phyloP scores from a whole-genome alignment of 108 stramenopile genomes.

The Bacterosira constricta region DNA sequence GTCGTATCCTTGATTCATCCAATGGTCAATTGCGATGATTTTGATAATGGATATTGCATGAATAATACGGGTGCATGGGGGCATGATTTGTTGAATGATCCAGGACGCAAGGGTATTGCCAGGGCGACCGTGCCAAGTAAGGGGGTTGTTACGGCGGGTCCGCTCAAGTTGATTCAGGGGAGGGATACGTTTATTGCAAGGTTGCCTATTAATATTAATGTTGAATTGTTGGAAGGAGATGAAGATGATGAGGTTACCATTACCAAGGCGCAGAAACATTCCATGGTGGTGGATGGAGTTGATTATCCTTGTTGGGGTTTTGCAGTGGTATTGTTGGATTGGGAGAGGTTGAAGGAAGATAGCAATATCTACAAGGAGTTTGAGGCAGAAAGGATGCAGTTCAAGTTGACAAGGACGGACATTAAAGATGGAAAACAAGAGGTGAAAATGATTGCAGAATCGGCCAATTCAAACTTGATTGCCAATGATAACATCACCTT shows the following conservation, averaged over 20 bases:
- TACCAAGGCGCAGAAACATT: constrained; percentile 10
- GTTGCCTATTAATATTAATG: constrained; percentile 42
- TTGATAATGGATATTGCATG: constrained; percentile 37
- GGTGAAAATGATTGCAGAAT: constrained; percentile 33
- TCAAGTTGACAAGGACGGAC: constrained; percentile 63
- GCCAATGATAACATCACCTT: constrained; percentile 30
- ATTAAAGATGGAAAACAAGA: not conserved
- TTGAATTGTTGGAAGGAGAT: too few relatives aligned
- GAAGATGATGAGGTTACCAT: too few relatives aligned
- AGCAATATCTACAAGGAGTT: constrained; percentile 54
- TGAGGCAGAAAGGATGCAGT: constrained; percentile 35
- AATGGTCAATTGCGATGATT: constrained; percentile 39
- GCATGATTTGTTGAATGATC: constrained; percentile 45
- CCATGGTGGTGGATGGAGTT: constrained; percentile 44
- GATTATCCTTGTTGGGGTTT: constrained; percentile 61
- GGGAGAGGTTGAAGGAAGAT: constrained; percentile 34
- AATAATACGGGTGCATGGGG: constrained; percentile 39
- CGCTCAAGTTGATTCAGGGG: constrained; percentile 47
- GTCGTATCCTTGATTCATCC: constrained; percentile 29
- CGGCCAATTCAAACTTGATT: constrained; percentile 13
- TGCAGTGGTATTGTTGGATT: constrained; percentile 42
- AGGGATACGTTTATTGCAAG: constrained; percentile 52
- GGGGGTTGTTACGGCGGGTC: constrained; percentile 60
- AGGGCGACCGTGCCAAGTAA: constrained; percentile 33
- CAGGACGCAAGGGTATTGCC: constrained; percentile 14